Base-by-base conservation (phyloP, 495 filamentous ascomycete species). In the Glonium stellatum region DNA sequence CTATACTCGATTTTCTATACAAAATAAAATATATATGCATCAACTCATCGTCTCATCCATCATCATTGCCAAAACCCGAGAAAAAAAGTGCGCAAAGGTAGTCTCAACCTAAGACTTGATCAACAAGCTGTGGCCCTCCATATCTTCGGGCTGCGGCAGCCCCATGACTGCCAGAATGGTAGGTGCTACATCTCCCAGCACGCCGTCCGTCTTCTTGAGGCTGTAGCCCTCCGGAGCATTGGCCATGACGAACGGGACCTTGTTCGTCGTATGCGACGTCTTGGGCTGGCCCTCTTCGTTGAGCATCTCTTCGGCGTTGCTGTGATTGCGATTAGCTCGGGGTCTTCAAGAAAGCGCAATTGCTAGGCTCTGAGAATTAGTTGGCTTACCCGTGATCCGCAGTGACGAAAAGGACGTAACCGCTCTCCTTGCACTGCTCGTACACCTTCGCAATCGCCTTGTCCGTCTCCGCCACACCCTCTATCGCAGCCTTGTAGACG, bases 241-340 rank as follows among this genome's bases (percentile, higher is more conserved):
- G 70, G 89, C 91, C 91, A 98, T 93, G 68, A 97, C 82, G 76
- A 98, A 96, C 11, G 93, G 93, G 53, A 98, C 93, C 73, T 89
- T 89, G 80, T 98, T 98, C 54, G 86, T 91, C 23, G 93, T 98
- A 79, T 98, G 93, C 49, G 89, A 92, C 13, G 93, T 98, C 83
- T 98, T 98, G 48, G 93, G 93, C 69, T 88, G 92, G 69, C 90
- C 88, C 70, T 95, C 87, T 66, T 89, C 84, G 73, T 88, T 97
- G 75, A 96, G 82, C 93, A 98, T 98, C 80, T 98, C 93, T 79
- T 98, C 93, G 54, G 93, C 93, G 68, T 98, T 98, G 57, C 84
- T 85, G 55, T n/a, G 31, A 13, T 18, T 13, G 2, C 18, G 4
- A 11, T 44, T 11, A 44, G 39, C 39, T 31, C 27, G 27, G 13